These are phyloP conservation scores for Solioccasus polychromus DNA, from an alignment of 768 basidiomycete genomes.

Conservation along the genomic window DNA sequence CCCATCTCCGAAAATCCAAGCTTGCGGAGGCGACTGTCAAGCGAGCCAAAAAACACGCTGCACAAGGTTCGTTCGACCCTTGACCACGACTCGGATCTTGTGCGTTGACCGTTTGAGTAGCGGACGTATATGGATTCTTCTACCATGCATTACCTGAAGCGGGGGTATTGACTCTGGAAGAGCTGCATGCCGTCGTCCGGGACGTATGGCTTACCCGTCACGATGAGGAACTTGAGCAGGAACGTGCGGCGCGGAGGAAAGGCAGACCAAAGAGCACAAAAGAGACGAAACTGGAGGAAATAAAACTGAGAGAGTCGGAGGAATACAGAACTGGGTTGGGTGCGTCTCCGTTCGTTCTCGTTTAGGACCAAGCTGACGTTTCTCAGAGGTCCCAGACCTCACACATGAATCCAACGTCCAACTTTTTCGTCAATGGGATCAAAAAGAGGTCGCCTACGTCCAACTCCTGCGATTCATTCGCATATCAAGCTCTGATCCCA, in stretches of 20 bases:
- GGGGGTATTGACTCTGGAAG: conserved; percentile 53
- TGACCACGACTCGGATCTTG: not conserved
- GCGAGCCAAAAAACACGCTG: conserved; percentile 53
- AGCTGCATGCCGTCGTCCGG: conserved; percentile 61
- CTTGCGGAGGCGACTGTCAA: conserved; percentile 54
- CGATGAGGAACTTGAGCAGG: conserved; percentile 61
- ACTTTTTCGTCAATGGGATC: conserved; percentile 77
- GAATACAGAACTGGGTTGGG: conserved; percentile 80
- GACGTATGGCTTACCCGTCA: conserved; percentile 75
- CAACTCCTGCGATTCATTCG: conserved; percentile 74
- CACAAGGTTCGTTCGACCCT: conserved; percentile 42
- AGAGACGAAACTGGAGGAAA: conserved; percentile 66
- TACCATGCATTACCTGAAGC: conserved; percentile 66
- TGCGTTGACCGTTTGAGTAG: conserved; percentile 33
- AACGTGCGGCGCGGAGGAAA: conserved; percentile 59
- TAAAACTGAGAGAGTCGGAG: conserved; percentile 65
- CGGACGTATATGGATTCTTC: conserved; percentile 74
- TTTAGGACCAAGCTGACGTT: not conserved
- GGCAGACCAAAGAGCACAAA: conserved; percentile 73
- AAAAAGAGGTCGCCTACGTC: conserved; percentile 67
- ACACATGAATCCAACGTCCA: conserved; percentile 68
- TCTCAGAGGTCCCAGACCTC: conserved; percentile 68
- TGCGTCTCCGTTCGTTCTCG: conserved; percentile 31
- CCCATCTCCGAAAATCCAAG: conserved; percentile 66
- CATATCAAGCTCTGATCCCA: conserved; percentile 58